phyloP scores from a whole-genome alignment of 208 protist species.

The Leishmania tarentolae region DNA sequence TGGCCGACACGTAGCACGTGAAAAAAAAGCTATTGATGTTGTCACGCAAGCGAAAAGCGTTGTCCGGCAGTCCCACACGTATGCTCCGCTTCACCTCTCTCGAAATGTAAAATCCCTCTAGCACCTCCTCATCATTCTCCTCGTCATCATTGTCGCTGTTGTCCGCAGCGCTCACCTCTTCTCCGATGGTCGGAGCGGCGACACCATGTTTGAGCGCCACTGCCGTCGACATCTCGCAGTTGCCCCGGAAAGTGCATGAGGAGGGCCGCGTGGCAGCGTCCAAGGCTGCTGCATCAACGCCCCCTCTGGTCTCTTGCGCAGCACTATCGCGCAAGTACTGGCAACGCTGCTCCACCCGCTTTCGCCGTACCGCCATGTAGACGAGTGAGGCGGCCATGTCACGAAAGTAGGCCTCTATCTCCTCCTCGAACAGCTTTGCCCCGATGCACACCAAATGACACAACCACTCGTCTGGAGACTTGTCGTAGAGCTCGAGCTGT shows the following conservation, averaged over 20 bases:
- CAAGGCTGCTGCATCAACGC: not conserved
- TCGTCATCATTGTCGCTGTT: not conserved
- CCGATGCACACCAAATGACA: not conserved
- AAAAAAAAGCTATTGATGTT: conserved; percentile 10
- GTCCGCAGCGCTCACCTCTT: not conserved
- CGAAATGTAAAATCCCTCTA: conserved; percentile 8
- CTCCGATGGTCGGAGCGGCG: not conserved
- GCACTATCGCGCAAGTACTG: conserved; percentile 2
- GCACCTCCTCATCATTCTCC: not conserved
- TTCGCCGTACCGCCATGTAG: conserved; percentile 11
- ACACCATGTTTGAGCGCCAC: not conserved
- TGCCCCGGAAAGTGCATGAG: not conserved
- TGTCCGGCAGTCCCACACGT: conserved; percentile 12
- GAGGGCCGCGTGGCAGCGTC: not conserved
- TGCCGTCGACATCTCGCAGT: not conserved
- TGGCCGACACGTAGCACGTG: conserved; percentile 5
- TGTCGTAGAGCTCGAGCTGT: conserved; percentile 7
- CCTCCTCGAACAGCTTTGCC: not conserved
- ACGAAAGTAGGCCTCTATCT: not conserved
- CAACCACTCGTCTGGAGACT: not conserved
- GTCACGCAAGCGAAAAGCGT: not conserved
- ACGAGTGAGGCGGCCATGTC: not conserved
- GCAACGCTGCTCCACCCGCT: conserved; percentile 14
- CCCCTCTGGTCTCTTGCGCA: not conserved
- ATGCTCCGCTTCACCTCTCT: conserved; percentile 6